A percentile compares a stretch with the other conserved stretches of the same genome.
phyloP scores from a whole-genome alignment of 129 eudicot genomes.

The Flaveria linearis region DNA sequence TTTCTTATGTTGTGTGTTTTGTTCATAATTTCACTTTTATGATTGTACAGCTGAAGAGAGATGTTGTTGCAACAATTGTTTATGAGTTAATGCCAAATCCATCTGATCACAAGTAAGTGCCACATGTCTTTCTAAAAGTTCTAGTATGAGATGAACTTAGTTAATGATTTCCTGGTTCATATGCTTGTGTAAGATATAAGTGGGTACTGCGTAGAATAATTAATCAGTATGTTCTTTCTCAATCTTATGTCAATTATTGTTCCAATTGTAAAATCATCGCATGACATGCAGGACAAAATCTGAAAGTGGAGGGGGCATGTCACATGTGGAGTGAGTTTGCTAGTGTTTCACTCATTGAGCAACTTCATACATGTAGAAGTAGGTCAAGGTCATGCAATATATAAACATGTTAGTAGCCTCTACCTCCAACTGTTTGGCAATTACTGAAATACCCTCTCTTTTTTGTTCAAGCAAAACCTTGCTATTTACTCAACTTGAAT shows the following conservation, averaged over 20 bases:
- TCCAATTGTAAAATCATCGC: slow-evolving; percentile 9
- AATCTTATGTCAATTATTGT: slow-evolving; percentile 5
- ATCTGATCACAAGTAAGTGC: slow-evolving; percentile 96
- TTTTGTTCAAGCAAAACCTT: slow-evolving; percentile 19
- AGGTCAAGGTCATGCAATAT: slow-evolving; percentile 19
- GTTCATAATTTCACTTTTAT: slow-evolving; percentile 5
- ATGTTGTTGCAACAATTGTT: slow-evolving; percentile 88
- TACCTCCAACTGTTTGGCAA: slow-evolving; percentile 15
- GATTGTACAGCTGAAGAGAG: slow-evolving; percentile 78
- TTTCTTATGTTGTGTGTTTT: background rate
- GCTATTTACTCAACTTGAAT: slow-evolving; percentile 19
- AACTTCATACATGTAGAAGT: slow-evolving; percentile 15
- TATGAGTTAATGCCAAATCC: slow-evolving; percentile 98
- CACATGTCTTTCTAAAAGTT: slow-evolving; percentile 1
- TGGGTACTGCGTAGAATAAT: no score
- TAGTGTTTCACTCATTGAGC: slow-evolving; percentile 14
- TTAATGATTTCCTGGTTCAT: background rate
- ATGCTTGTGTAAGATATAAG: background rate
- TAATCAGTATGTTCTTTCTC: slow-evolving; percentile 11
- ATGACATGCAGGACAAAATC: slow-evolving; percentile 65
- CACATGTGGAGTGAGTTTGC: slow-evolving; percentile 68
- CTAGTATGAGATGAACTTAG: background rate
- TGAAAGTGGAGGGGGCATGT: slow-evolving; percentile 78
- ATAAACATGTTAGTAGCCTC: slow-evolving; percentile 26
- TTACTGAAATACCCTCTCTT: slow-evolving; percentile 6